Conservation (phyloP, 2,329 filamentous ascomycete genomes). For the Fusarium marasasianum region DNA sequence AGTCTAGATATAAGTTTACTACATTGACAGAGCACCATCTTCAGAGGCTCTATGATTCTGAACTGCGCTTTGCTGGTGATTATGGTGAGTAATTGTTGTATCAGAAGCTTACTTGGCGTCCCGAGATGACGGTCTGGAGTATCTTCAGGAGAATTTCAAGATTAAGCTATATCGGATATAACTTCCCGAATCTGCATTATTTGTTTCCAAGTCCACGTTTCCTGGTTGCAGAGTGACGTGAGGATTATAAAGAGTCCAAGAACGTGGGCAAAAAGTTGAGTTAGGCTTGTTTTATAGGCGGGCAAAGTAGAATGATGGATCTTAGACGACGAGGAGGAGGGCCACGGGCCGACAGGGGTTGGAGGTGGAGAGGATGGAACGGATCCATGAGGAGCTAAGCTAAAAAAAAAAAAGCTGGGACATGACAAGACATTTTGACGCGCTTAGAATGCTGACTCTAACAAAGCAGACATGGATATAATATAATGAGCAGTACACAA, state of each 20-base stretch:
- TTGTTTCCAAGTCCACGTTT: neutral
- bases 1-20: neutral
- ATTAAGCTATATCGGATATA: slow-evolving; percentile 12
- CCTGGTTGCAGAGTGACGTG: slow-evolving; percentile 49
- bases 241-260: slow-evolving; percentile 73
- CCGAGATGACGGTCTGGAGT: slow-evolving; percentile 26
- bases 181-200: neutral
- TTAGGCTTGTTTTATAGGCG: slow-evolving; percentile 44
- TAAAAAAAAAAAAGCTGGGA: slow-evolving; percentile 35
- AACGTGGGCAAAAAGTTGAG: slow-evolving; percentile 56
- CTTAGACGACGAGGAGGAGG: slow-evolving; percentile 36
- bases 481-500: neutral
- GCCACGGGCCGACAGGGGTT: slow-evolving; percentile 31
- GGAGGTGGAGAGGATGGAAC: slow-evolving; percentile 14
- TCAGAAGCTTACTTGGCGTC: slow-evolving; percentile 20
- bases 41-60: neutral
- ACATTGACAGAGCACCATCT: neutral
- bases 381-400: slow-evolving; percentile 31
- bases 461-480: neutral
- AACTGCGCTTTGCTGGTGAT: neutral
- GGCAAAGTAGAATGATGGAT: slow-evolving; percentile 47
- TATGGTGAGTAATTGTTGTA: slow-evolving; percentile 10
- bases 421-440: slow-evolving; percentile 32
- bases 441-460: neutral
- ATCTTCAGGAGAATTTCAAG: slow-evolving; percentile 8